A percentile compares a stretch with the other conserved stretches of the same genome.
Evolutionary conservation across 306 rosid genomes (phyloP).

Genomic region (Comarum palustre): DNA sequence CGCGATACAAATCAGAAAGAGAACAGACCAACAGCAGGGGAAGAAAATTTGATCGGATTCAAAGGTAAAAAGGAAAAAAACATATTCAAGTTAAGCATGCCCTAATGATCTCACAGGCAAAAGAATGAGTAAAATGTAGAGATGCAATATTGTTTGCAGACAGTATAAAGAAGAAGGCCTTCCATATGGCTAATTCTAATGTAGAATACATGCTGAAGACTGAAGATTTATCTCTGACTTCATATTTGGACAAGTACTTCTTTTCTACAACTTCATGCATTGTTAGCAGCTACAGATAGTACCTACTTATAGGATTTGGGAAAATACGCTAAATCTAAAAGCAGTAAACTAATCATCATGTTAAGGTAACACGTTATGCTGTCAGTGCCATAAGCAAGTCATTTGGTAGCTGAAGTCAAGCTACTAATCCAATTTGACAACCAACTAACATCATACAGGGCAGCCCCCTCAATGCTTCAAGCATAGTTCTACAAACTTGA

Average conservation of each 20-base stretch:
- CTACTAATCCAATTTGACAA: background rate
- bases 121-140: background rate
- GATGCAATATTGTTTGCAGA: background rate
- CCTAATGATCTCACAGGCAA: background rate
- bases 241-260: background rate
- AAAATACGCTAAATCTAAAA: background rate
- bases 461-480: background rate
- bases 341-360: background rate
- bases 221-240: background rate
- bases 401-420: constrained; percentile 4
- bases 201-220: background rate
- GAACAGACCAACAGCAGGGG: background rate
- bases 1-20: background rate
- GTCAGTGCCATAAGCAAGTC: background rate
- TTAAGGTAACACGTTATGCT: background rate
- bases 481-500: background rate
- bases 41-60: background rate
- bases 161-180: background rate
- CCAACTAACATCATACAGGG: background rate
- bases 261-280: background rate
- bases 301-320: background rate
- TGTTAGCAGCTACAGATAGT: background rate
- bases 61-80: background rate
- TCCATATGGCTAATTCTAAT: background rate
- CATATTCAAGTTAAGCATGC: background rate